Percentiles rank a stretch among this genome's conserved stretches.
These are phyloP conservation scores for Fusarium irregulare DNA, from an alignment of 2,329 filamentous ascomycete species.

Conservation along the genomic window DNA sequence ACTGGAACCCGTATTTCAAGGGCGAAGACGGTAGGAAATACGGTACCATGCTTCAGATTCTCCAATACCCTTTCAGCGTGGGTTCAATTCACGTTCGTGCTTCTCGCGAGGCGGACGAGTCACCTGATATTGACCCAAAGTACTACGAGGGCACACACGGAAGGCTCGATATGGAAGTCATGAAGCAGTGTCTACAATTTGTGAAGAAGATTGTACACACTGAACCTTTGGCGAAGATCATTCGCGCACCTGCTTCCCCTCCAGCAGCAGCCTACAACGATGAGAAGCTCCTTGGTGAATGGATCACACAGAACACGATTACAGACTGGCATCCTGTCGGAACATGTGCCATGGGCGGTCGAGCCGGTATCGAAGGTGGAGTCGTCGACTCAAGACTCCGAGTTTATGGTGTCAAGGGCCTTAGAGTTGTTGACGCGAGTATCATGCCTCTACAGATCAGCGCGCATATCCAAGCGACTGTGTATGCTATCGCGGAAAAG, in stretches of 20 bases:
- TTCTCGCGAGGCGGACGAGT: constrained; percentile 37
- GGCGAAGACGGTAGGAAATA: constrained; percentile 56
- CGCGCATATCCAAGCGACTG: constrained; percentile 49
- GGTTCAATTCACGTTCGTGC: constrained; percentile 60
- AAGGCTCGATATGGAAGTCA: constrained; percentile 55
- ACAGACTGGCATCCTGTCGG: constrained; percentile 56
- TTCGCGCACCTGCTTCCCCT: constrained; percentile 49
- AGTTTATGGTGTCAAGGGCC: constrained; percentile 46
- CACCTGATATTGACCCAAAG: constrained; percentile 55
- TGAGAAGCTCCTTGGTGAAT: constrained; percentile 35
- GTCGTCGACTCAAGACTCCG: constrained; percentile 48
- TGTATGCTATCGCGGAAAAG: constrained; percentile 53
- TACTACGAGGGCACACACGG: constrained; percentile 56
- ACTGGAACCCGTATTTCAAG: constrained; percentile 56
- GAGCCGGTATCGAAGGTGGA: constrained; percentile 46
- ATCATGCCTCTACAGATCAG: constrained; percentile 48
- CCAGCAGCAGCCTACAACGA: constrained; percentile 31
- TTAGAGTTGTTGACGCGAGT: constrained; percentile 48
- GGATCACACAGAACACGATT: constrained; percentile 47
- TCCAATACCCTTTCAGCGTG: constrained; percentile 63
- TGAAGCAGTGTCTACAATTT: constrained; percentile 56
- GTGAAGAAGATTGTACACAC: constrained; percentile 54
- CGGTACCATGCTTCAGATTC: constrained; percentile 60
- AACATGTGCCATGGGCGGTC: constrained; percentile 51
- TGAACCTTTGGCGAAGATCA: constrained; percentile 51